phyloP scores from a whole-genome alignment of 2,329 filamentous ascomycete species.

The Dactylellina parvicollis region DNA sequence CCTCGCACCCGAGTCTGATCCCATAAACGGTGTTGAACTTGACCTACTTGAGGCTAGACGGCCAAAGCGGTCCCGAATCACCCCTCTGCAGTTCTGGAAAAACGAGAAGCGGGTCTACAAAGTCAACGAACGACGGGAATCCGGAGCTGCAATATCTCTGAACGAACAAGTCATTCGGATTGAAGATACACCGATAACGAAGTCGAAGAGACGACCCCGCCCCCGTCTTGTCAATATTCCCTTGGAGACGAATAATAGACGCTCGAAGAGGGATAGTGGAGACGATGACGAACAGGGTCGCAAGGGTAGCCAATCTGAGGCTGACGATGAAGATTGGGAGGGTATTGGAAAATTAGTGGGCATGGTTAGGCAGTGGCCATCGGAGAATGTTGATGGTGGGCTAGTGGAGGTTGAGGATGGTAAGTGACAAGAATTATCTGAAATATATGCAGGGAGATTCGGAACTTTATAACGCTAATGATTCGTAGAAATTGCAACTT shows the following conservation, averaged over 20 bases:
- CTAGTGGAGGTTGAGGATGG: constrained; percentile 41
- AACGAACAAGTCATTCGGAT: constrained; percentile 29
- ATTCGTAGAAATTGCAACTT: constrained; percentile 40
- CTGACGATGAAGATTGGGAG: constrained; percentile 61
- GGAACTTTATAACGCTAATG: constrained; percentile 3
- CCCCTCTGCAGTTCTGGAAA: constrained; percentile 84
- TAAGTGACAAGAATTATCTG: constrained; percentile 55
- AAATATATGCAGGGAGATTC: neutral
- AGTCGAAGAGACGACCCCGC: constrained; percentile 11
- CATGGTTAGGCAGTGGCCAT: constrained; percentile 40
- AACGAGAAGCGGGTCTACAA: constrained; percentile 79
- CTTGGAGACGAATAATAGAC: constrained; percentile 6
- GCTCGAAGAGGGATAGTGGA: constrained; percentile 26
- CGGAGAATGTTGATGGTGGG: constrained; percentile 36
- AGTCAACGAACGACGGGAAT: constrained; percentile 65
- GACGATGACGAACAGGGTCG: constrained; percentile 14
- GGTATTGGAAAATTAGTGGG: constrained; percentile 55
- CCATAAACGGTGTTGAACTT: constrained; percentile 3
- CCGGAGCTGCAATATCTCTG: constrained; percentile 18
- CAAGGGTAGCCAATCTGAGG: constrained; percentile 58
- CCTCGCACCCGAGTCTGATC: constrained; percentile 18
- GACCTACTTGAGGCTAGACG: constrained; percentile 21
- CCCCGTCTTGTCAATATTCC: constrained; percentile 2
- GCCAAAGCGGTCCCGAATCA: constrained; percentile 77
- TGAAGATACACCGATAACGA: constrained; percentile 27